Evolutionary conservation across 2,329 filamentous ascomycete species (phyloP), one percentile per base, ranked within the genome.

Genomic region (Pseudogymnoascus sp.): DNA sequence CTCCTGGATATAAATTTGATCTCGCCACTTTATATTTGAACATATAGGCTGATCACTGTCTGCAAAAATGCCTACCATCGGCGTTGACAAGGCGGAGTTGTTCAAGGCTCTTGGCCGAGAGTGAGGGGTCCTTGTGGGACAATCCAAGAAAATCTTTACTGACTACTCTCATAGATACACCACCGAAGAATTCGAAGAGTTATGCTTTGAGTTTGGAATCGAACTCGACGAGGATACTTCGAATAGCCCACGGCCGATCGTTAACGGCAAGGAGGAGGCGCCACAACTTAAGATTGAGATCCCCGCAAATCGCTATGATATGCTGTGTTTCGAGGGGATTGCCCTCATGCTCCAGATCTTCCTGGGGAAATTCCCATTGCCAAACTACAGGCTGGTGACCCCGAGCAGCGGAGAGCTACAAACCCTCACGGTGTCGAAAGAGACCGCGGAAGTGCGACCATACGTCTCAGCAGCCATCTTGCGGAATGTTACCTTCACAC

Each of bases 281-380:
- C 88, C 94, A 62, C 91, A 97, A 78, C 84, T 97, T 72, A 97
- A 97, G 82, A 97, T 99, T 73, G 93, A 97, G 76, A 96, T 97
- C 71, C 92, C 92, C 66, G 93, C 94, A 72, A 97, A 97, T 78
- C 86, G 91, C 78, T 92, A 86, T 78, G 86, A 97, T 72, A 92
- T 97, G 87, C 85, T 99, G 62, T 97, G 93, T 78, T 96, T 96
- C 78, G 94, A 97, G 79, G 93, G 93, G 65, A 96, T 97, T 74
- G 89, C 91, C 68, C 84, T 96, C 75, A 96, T 96, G 83, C 84
- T 97, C 69, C 96, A 96, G 76, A 90, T 97, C 76, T 97, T 99
- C 85, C 82, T 90, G 67, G 90, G 87, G 67, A 89, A 87, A 71
- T 80, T 84, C 62, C 77, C 86, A 30, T 81, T 91, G 41, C 94